Evolutionary conservation across 2,329 filamentous ascomycete species (phyloP), one percentile per base, ranked within the genome.

Genomic region (Trichoderma endophyticum): DNA sequence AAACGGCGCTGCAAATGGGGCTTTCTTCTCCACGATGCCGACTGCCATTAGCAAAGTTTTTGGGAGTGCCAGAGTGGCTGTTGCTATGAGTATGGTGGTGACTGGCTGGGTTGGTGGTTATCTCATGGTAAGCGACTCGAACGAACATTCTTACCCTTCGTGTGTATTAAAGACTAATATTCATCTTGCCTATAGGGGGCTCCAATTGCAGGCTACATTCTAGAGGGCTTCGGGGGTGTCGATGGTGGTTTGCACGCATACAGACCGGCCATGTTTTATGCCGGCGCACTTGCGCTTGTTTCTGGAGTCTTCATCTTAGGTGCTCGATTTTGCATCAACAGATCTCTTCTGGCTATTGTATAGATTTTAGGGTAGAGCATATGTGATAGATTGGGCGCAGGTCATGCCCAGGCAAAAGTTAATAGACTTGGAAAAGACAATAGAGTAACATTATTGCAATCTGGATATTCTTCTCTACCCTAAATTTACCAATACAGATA

Each of bases 81-180:
- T 88, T 39, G 87, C 86, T 0, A 88, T 90, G 84, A 84, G 86
- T 3, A 89, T 90, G 86, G 83, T 88, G 51, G 84, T 89, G 2
- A 89, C 86, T 0, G 85, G 86, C 3, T 91, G 88, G 88, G 83
- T 83, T 9, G 86, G 84, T 3, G 88, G 89, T 0, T 91, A 90
- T 79, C 80, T 90, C 4, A 81, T 89, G 81, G 85, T 2, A 86
- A 83, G 71, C 36, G 8, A 4, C 32, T 28, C n/a, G 8, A 11
- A 54, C 14, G 30, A 24, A n/a, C 4, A 62, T 32, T 6, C 11
- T 57, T n/a, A 36, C 18, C 12, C 18, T n/a, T 43, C 14, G 26
- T 12, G 6, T 2, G 6, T 1, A 28, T 18, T n/a, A 3, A 36
- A 36, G 5, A 18, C 11, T n/a, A 34, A 21, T 0, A 66, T 28